phyloP scores from a whole-genome alignment of 306 rosid species.

The Inga leiocalycina region DNA sequence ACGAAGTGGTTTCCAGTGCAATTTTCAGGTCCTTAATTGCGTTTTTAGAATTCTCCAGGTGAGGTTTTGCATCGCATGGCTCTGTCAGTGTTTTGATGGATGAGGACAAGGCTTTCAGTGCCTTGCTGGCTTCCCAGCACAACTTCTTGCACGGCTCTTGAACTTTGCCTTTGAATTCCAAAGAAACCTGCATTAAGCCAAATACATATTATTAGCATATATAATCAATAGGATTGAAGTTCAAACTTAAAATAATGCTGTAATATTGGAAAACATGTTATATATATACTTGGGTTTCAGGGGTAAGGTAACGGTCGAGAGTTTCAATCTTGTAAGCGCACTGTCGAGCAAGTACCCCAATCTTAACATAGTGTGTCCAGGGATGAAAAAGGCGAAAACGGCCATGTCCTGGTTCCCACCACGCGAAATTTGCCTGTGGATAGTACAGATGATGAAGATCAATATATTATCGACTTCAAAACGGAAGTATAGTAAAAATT shows the following conservation, averaged over 20 bases:
- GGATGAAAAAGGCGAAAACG: conserved; percentile 71
- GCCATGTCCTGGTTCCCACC: conserved; percentile 96
- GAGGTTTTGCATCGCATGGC: conserved; percentile 51
- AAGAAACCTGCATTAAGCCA: conserved; percentile 42
- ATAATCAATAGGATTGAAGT: neutral
- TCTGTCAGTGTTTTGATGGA: conserved; percentile 64
- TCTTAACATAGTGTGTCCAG: conserved; percentile 81
- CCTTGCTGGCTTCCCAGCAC: conserved; percentile 61
- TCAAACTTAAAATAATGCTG: neutral
- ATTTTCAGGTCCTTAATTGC: conserved; percentile 59
- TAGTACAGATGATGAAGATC: neutral
- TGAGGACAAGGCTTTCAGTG: conserved; percentile 56
- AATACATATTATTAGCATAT: neutral
- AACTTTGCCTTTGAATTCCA: conserved; percentile 51
- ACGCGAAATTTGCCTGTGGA: conserved; percentile 76
- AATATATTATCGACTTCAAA: neutral
- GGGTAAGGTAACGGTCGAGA: conserved; percentile 51
- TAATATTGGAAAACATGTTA: neutral
- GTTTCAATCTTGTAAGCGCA: conserved; percentile 87
- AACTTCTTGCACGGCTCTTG: conserved; percentile 61
- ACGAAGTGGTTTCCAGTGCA: conserved; percentile 41
- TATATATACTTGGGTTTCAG: conserved; percentile 51
- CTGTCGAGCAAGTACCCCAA: conserved; percentile 66
- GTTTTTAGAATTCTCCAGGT: conserved; percentile 55
- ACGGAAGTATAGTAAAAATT: conserved; percentile 7